Conservation (phyloP, 2,329 filamentous ascomycete species). For the Coniochaeta prunicola region DNA sequence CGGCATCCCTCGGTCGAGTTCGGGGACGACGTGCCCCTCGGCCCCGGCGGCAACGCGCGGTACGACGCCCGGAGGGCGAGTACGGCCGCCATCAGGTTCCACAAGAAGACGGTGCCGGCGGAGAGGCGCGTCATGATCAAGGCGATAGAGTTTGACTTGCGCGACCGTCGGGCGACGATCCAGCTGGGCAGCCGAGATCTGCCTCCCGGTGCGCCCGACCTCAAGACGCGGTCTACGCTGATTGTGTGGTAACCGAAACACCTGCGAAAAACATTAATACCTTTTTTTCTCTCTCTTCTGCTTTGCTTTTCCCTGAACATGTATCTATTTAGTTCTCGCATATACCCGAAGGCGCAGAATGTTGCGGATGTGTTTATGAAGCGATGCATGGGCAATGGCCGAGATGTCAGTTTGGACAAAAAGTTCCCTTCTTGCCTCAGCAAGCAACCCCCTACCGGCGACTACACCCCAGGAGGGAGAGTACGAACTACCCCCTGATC, state of each 20-base stretch:
- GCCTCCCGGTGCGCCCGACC: constrained; percentile 36
- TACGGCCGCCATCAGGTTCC: constrained; percentile 13
- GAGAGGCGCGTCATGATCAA: constrained; percentile 49
- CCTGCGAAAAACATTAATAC: neutral
- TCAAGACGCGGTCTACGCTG: constrained; percentile 36
- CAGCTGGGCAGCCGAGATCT: constrained; percentile 47
- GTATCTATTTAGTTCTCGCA: neutral
- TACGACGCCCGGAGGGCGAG: constrained; percentile 24
- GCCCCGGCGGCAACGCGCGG: constrained; percentile 36
- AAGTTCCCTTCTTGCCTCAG: neutral
- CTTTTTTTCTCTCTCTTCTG: neutral
- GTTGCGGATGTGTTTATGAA: neutral
- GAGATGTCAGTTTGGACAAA: neutral
- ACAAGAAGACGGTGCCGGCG: constrained; percentile 34
- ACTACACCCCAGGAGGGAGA: neutral
- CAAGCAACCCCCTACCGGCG: too few relatives aligned
- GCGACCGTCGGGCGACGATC: constrained; percentile 39
- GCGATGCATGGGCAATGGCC: neutral
- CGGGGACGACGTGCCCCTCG: constrained; percentile 25
- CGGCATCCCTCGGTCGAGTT: constrained; percentile 23
- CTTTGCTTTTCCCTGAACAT: neutral
- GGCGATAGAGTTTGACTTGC: constrained; percentile 49
- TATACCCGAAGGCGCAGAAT: neutral
- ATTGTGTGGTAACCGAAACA: constrained; percentile 36
- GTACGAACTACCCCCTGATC: neutral